Conservation (phyloP, 1,139 yeast genomes). For the Dujonia santamariae region DNA sequence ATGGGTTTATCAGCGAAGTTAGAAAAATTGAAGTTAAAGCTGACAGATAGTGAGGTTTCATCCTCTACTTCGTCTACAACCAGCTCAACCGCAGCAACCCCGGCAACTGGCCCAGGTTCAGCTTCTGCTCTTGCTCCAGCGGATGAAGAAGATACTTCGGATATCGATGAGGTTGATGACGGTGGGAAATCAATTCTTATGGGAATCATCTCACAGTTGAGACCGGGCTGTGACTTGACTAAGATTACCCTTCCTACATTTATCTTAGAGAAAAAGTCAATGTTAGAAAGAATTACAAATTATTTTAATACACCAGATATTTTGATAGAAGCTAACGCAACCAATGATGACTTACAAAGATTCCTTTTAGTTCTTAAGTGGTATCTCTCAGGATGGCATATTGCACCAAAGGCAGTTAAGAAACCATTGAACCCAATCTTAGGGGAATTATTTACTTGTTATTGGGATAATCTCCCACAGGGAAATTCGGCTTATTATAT, state of each 20-base stretch:
- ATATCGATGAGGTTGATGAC: slow-evolving; percentile 86
- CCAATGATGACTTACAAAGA: slow-evolving; percentile 59
- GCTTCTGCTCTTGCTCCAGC: neutral
- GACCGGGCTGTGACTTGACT: slow-evolving; percentile 89
- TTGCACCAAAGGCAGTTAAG: slow-evolving; percentile 96
- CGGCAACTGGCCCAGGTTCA: slow-evolving; percentile 1
- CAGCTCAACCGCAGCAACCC: neutral
- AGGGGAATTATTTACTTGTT: slow-evolving; percentile 87
- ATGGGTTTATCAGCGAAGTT: slow-evolving; percentile 39
- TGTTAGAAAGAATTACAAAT: slow-evolving; percentile 94
- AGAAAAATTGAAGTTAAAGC: slow-evolving; percentile 27
- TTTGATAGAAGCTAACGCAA: slow-evolving; percentile 63
- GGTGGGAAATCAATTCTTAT: slow-evolving; percentile 83
- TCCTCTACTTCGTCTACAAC: neutral
- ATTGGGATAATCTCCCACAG: slow-evolving; percentile 81
- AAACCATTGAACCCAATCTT: slow-evolving; percentile 93
- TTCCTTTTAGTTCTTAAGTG: slow-evolving; percentile 75
- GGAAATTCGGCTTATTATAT: slow-evolving; percentile 72
- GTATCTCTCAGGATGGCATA: slow-evolving; percentile 96
- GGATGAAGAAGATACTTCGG: slow-evolving; percentile 48
- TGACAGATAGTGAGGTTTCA: slow-evolving; percentile 1
- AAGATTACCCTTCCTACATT: slow-evolving; percentile 93
- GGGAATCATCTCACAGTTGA: slow-evolving; percentile 84
- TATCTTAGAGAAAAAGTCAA: slow-evolving; percentile 88
- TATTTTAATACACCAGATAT: slow-evolving; percentile 81